Base-by-base conservation (phyloP, 140 eudicot genomes). In the Cichorium intybus region DNA sequence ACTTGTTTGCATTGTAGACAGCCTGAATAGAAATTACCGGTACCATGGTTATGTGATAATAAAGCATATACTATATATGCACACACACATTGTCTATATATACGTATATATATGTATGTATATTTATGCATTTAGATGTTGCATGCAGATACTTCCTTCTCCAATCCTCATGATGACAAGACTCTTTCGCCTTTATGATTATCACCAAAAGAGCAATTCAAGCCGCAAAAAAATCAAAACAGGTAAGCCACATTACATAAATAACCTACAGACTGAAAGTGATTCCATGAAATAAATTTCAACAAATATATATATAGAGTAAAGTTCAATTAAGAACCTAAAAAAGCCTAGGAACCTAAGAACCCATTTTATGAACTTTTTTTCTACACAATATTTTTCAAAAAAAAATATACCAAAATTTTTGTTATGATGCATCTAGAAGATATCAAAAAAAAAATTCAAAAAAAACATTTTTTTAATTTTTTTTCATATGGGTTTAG, bases 1-100 rank as follows among this genome's bases (percentile, higher is more conserved):
- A 84, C 35, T 78, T 80, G 74, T 86, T 86, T 71, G 95, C 95
- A 72, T 82, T 77, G 73, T 77, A 80, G 41, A 83, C 87, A 35
- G 62, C 82, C 94, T 85, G 74, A 35, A 63, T 18, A 4, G 55
- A 56, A 20, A 43, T 37, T 6, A 71, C 15, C 50, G 0, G 21
- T 24, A 35, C 50, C 51, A 21, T 26, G 29, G 55, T 64, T 23
- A 51, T 57, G 18, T 22, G 37, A 10, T 21, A 50, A 24, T 60
- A 34, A 51, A 7, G n/a, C 15, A 37, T 18, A 3, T 14, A n/a
- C 14, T 37, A 15, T 21, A 10, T 28, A 23, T 16, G 7, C n/a
- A 12, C 8, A 66, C 29, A 37, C 53, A 28, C 16, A n/a, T n/a
- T n/a, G n/a, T n/a, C n/a, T n/a, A n/a, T 5, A 41, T 21, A 3